Conservation (phyloP, 345 rosid species). For the Linum lewisii region DNA sequence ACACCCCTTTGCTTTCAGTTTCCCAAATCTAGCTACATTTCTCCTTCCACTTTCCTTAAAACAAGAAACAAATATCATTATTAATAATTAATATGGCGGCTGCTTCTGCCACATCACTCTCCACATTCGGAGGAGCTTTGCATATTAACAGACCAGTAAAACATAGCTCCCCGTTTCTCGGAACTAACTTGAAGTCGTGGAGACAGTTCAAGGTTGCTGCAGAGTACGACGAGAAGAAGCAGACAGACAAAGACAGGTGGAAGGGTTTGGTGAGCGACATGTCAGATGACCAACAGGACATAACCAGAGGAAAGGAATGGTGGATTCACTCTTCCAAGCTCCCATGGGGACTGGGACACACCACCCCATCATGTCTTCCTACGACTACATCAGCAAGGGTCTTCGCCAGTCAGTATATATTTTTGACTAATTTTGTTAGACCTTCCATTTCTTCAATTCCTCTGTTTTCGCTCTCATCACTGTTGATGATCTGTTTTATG, state of each 20-base stretch:
- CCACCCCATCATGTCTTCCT: constrained; percentile 37
- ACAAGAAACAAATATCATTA: not conserved
- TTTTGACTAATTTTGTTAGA: too few relatives aligned
- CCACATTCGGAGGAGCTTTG: constrained; percentile 29
- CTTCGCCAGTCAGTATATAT: constrained; percentile 37
- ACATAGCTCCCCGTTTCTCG: constrained; percentile 9
- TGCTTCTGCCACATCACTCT: constrained; percentile 15
- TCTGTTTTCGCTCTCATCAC: not conserved
- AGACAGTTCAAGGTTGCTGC: constrained; percentile 16
- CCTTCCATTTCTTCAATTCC: not conserved
- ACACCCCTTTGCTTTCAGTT: constrained; percentile 7
- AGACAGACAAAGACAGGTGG: constrained; percentile 38
- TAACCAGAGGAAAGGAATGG: constrained; percentile 48
- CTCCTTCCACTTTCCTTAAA: not conserved
- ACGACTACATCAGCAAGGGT: constrained; percentile 36
- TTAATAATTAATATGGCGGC: constrained; percentile 22
- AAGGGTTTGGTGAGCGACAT: constrained; percentile 28
- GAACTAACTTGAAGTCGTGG: not conserved
- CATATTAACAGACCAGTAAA: constrained; percentile 26
- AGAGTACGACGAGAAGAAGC: constrained; percentile 33
- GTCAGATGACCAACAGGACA: constrained; percentile 45
- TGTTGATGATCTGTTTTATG: not conserved
- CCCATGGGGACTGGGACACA: constrained; percentile 40
- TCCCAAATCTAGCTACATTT: not conserved
- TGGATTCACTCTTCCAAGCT: constrained; percentile 49